Evolutionary conservation across 345 rosid genomes (phyloP).

Genomic region (Toxicodendron radicans): DNA sequence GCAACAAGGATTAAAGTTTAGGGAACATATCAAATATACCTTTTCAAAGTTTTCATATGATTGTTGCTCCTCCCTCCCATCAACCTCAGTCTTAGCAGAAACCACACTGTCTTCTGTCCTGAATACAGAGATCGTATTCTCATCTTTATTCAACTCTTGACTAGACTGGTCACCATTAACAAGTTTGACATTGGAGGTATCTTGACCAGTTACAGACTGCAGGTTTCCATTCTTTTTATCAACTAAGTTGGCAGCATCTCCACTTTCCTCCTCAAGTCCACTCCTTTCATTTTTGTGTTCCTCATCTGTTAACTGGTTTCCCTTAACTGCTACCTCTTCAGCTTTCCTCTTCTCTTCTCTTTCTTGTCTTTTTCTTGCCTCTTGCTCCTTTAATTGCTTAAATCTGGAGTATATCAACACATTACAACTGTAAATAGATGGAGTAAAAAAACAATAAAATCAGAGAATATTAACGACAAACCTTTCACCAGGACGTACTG

Average conservation of each 20-base stretch:
- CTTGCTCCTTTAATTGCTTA: conserved; percentile 77
- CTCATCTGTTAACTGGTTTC: conserved; percentile 23
- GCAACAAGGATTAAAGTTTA: neutral
- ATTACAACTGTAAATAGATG: conserved; percentile 22
- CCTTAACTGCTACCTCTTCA: conserved; percentile 41
- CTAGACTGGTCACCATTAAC: conserved; percentile 47
- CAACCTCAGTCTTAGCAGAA: conserved; percentile 24
- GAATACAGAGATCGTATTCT: conserved; percentile 18
- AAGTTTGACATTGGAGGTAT: conserved; percentile 32
- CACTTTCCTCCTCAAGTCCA: conserved; percentile 29
- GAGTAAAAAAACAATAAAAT: neutral
- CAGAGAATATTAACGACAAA: conserved; percentile 17
- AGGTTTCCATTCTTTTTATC: conserved; percentile 24
- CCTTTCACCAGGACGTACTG: conserved; percentile 81
- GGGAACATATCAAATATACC: conserved; percentile 16
- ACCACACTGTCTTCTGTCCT: conserved; percentile 29
- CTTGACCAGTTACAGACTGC: conserved; percentile 19
- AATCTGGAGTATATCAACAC: conserved; percentile 48
- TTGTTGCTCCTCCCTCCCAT: conserved; percentile 27
- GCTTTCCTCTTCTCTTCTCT: conserved; percentile 61
- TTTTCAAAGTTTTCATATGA: conserved; percentile 26
- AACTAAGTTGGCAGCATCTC: conserved; percentile 25
- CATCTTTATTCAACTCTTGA: conserved; percentile 33
- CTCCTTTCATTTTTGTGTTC: conserved; percentile 14
- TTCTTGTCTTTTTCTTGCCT: conserved; percentile 62